These are phyloP conservation scores for Nakazawaea sp. DNA, from an alignment of 805 yeast genomes.

Conservation along the genomic window DNA sequence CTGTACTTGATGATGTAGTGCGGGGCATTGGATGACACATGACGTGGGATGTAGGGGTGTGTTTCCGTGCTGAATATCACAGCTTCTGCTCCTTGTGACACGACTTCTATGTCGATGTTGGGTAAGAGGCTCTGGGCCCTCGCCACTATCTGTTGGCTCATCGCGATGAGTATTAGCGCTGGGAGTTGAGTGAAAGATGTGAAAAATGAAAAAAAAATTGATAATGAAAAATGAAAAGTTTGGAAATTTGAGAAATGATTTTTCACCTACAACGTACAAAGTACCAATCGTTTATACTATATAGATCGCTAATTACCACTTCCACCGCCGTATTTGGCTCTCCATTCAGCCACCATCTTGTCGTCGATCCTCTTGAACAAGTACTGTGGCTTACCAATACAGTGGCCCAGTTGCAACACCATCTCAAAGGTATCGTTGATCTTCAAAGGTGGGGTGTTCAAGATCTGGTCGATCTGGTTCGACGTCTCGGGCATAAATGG, in stretches of 20 bases:
- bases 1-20: slow-evolving; percentile 78
- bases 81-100: slow-evolving; percentile 93
- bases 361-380: slow-evolving; percentile 90
- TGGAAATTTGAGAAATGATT: neutral
- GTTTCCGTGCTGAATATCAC: slow-evolving; percentile 54
- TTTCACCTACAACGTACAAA: neutral
- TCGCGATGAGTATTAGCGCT: slow-evolving; percentile 14
- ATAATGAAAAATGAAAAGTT: neutral
- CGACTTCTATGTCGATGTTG: slow-evolving; percentile 40
- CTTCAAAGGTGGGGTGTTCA: slow-evolving; percentile 73
- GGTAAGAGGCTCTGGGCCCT: slow-evolving; percentile 37
- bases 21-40: slow-evolving; percentile 21
- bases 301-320: too few relatives aligned
- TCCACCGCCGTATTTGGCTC: slow-evolving; percentile 78
- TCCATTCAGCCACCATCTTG: slow-evolving; percentile 81
- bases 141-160: slow-evolving; percentile 49
- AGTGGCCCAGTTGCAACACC: slow-evolving; percentile 71
- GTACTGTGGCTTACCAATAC: slow-evolving; percentile 86
- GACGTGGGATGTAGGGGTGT: slow-evolving; percentile 59
- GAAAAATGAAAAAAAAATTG: neutral
- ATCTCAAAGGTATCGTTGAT: slow-evolving; percentile 73
- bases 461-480: slow-evolving; percentile 61
- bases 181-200: neutral
- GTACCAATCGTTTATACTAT: too few relatives aligned
- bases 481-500: slow-evolving; percentile 92